Conservation (phyloP, 1,284 basidiomycete genomes). For the Ganoderma leucocontextum region DNA sequence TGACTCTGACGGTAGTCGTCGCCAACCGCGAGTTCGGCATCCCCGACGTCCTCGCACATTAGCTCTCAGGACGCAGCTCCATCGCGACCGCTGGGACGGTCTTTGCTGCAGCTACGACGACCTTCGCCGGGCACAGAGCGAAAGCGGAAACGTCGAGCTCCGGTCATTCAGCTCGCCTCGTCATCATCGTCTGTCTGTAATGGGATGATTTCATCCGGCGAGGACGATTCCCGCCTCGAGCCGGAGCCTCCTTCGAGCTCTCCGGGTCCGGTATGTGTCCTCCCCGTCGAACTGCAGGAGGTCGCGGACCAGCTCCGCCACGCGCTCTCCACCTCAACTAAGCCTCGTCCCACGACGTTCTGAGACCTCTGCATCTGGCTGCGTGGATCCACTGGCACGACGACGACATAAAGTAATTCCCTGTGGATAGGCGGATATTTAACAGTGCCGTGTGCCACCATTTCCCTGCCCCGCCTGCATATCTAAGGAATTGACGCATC, state of each 20-base stretch:
- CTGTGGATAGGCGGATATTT: no score
- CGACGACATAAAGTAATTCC: neutral
- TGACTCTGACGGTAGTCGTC: no score
- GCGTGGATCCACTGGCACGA: neutral
- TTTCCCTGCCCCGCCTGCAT: neutral
- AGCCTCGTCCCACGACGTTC: neutral
- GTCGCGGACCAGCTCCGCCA: neutral
- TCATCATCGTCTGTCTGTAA: no score
- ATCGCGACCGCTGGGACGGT: no score
- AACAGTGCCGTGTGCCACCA: neutral
- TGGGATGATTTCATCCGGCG: neutral
- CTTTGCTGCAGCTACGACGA: no score
- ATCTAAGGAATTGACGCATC: neutral
- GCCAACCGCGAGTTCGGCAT: no score
- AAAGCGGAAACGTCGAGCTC: no score
- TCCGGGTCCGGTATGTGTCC: neutral
- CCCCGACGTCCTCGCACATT: no score
- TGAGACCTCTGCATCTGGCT: neutral
- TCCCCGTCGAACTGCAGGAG: neutral
- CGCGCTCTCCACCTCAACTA: neutral
- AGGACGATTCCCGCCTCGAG: neutral
- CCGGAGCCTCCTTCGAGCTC: neutral
- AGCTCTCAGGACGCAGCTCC: no score
- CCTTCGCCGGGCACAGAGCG: no score
- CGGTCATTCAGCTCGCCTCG: no score